These are phyloP conservation scores for Rhodotorula sp. DNA, from an alignment of 1,284 basidiomycete species.

Conservation along the genomic window DNA sequence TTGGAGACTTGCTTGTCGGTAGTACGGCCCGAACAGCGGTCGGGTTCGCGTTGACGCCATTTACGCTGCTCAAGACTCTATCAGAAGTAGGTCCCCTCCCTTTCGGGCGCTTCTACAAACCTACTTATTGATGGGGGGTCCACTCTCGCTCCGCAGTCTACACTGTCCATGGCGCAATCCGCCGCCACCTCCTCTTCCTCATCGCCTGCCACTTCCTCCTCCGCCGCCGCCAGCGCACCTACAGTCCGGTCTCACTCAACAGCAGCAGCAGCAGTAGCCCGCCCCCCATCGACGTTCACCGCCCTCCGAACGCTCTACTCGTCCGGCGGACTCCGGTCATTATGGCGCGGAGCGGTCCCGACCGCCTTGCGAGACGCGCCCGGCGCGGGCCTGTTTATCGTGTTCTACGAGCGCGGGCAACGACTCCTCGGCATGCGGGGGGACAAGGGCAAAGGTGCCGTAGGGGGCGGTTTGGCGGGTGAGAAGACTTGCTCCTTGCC, in stretches of 20 bases:
- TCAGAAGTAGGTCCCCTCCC: constrained; percentile 65
- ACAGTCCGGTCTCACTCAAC: too few species aligned
- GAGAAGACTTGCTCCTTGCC: too few species aligned
- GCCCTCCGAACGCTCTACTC: constrained; percentile 30
- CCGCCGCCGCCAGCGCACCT: not conserved
- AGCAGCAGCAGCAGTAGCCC: too few species aligned
- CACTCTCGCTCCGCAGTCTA: constrained; percentile 1
- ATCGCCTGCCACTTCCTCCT: not conserved
- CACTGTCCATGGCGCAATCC: constrained; percentile 6
- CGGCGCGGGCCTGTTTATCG: constrained; percentile 89
- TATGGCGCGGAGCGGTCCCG: constrained; percentile 59
- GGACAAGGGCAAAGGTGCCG: constrained; percentile 25
- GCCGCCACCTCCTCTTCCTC: not conserved
- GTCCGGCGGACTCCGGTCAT: constrained; percentile 46
- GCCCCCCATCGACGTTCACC: constrained; percentile 16
- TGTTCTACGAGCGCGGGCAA: constrained; percentile 69
- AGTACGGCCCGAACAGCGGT: constrained; percentile 79
- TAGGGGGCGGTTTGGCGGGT: constrained; percentile 36
- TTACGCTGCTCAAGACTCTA: constrained; percentile 90
- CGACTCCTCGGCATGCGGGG: constrained; percentile 29
- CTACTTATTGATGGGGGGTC: not conserved
- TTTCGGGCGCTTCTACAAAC: not conserved
- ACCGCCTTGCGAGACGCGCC: constrained; percentile 92
- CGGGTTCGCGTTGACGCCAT: constrained; percentile 85
- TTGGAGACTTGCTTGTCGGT: constrained; percentile 86